Evolutionary conservation across 208 protist species (phyloP), one percentile per base, ranked within the genome.

Genomic region (Trichomonas tenax): DNA sequence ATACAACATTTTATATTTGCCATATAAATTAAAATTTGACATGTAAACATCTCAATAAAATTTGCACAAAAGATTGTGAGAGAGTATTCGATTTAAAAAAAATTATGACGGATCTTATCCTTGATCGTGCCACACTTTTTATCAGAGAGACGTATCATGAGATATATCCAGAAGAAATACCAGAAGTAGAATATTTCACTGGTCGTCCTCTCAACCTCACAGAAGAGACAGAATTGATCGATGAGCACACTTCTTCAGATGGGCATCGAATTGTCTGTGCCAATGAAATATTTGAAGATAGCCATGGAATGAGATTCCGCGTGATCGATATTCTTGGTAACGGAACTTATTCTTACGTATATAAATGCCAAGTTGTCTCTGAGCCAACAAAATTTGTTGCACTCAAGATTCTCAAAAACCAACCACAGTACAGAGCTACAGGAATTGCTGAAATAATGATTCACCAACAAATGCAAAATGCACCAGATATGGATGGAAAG

Each of bases 251-350:
- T 17, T 89, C 82, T n/a, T 9, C 82, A 48, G 82, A 89, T 46
- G 82, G 82, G n/a, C 82, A 89, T 40, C 36, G 36, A 48, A 89
- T 46, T 46, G 82, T 89, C 10, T 89, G 40, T 48, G 82, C 36
- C 8, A 89, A 89, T 31, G 82, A 89, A 89, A 89, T 89, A 89
- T 89, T 89, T 21, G 82, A 89, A 31, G 82, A 89, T 89, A 31
- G n/a, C 17, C 6, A 46, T 44, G 40, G 40, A 9, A 44, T 31
- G 14, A 31, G 36, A 6, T 89, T 89, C 36, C 34, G 82, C 10
- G 82, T 89, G 1, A 89, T 89, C 17, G 82, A 89, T 46, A 40
- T 89, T n/a, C 17, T 89, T n/a, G 82, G 82, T 21, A 89, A 89
- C 31, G 82, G 82, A 21, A 89, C 82, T n/a, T 89, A 44, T 46